These are phyloP conservation scores for Saccharomycopsis guyanensis DNA, from an alignment of 805 yeast genomes.

Conservation along the genomic window DNA sequence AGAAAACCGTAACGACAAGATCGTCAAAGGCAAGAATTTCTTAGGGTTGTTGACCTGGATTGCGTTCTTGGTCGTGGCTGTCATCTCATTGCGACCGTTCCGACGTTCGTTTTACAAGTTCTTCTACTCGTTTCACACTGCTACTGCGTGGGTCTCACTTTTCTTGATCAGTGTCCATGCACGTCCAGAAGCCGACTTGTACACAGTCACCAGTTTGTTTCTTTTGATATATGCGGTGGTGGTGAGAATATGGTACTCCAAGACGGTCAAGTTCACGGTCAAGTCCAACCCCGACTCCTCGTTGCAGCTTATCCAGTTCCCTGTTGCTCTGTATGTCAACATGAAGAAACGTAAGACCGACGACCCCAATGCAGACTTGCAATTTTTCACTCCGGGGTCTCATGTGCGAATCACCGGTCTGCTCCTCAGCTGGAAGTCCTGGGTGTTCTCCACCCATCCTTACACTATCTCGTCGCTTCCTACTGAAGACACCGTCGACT, in stretches of 20 bases:
- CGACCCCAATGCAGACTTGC: conserved; percentile 17
- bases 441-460: conserved; percentile 60
- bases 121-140: conserved; percentile 52
- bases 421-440: conserved; percentile 32
- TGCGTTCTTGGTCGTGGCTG: conserved; percentile 30
- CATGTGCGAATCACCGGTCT: conserved; percentile 45
- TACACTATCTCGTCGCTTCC: conserved; percentile 48
- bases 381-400: conserved; percentile 41
- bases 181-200: conserved; percentile 52
- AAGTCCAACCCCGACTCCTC: conserved; percentile 24
- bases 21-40: conserved; percentile 36
- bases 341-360: conserved; percentile 4
- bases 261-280: conserved; percentile 13
- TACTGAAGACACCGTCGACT: conserved; percentile 33
- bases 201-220: conserved; percentile 26
- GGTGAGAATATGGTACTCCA: conserved; percentile 27
- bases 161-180: conserved; percentile 52
- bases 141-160: conserved; percentile 40
- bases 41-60: conserved; percentile 43
- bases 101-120: conserved; percentile 42
- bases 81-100: conserved; percentile 41
- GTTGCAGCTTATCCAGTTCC: conserved; percentile 23
- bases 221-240: conserved; percentile 33
- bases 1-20: conserved; percentile 28
- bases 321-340: conserved; percentile 7